These are phyloP conservation scores for Sherardia arvensis DNA, from an alignment of 257 asterid genomes.

Conservation along the genomic window DNA sequence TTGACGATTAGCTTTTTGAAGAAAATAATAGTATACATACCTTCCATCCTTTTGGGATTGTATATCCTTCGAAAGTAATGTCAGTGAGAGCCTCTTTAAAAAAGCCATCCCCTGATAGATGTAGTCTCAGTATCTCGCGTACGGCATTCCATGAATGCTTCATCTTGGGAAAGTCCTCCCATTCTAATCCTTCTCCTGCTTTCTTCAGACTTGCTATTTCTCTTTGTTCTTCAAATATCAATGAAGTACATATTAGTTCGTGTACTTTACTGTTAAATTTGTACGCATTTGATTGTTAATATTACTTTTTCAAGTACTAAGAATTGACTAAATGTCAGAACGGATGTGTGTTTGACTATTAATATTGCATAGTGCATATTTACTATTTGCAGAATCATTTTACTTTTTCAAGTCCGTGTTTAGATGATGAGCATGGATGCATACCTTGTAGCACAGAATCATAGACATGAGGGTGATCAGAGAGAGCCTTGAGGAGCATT, in stretches of 20 bases:
- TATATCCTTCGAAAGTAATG: neutral
- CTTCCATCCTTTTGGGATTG: slow-evolving; percentile 2
- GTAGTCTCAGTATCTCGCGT: neutral
- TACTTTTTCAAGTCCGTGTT: no score
- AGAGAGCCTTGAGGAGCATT: slow-evolving; percentile 10
- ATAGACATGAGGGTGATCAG: slow-evolving; percentile 13
- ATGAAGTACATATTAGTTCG: no score
- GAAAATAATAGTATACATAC: neutral
- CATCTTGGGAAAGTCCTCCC: neutral
- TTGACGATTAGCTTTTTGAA: no score
- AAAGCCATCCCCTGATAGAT: neutral
- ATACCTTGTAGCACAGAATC: neutral
- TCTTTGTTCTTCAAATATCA: neutral
- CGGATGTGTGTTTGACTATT: no score
- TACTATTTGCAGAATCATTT: no score
- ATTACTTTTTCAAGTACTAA: no score
- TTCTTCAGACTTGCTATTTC: neutral
- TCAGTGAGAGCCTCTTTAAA: neutral
- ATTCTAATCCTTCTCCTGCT: neutral
- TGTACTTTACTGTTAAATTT: no score
- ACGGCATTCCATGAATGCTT: neutral
- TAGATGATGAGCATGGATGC: no score
- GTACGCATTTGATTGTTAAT: no score
- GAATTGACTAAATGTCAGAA: no score
- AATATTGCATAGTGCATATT: no score